Percentiles rank a stretch among this genome's conserved stretches.
These are phyloP conservation scores for Artomyces pyxidatus DNA, from an alignment of 768 basidiomycete species.

Conservation along the genomic window DNA sequence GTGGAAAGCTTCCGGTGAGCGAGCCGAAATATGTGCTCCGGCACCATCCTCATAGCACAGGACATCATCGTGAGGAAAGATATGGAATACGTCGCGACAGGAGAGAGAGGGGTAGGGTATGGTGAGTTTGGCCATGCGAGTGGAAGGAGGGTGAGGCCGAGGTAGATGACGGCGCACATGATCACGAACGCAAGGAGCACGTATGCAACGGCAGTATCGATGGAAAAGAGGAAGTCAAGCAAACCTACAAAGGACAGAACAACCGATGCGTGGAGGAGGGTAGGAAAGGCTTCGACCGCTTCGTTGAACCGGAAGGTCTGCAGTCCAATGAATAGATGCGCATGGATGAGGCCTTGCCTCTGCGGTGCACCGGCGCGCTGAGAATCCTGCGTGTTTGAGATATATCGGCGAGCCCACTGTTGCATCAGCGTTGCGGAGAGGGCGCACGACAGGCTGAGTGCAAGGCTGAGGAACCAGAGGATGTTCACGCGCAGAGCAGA, in stretches of 20 bases:
- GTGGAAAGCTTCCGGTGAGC: too few relatives aligned
- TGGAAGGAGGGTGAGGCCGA: constrained; percentile 6
- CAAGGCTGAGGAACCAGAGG: constrained; percentile 11
- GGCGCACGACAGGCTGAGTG: constrained; percentile 6
- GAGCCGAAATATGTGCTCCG: too few relatives aligned
- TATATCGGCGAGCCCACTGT: constrained; percentile 9
- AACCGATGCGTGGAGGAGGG: constrained; percentile 7
- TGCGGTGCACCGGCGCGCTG: constrained; percentile 1
- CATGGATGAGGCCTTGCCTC: constrained; percentile 1
- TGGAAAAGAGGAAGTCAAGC: constrained; percentile 10
- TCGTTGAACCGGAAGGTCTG: constrained; percentile 5
- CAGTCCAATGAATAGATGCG: constrained; percentile 5
- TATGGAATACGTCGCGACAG: not conserved
- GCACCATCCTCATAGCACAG: too few relatives aligned
- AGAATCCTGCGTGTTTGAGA: not conserved
- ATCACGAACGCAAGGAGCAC: constrained; percentile 3
- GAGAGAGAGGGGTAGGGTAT: not conserved
- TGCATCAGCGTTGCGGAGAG: constrained; percentile 10
- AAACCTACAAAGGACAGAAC: constrained; percentile 14
- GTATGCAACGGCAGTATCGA: constrained; percentile 4
- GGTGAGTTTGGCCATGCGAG: not conserved
- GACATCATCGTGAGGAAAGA: too few relatives aligned
- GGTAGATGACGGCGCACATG: not conserved
- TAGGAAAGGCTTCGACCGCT: constrained; percentile 4
- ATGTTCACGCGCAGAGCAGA: not conserved